Percentiles rank a stretch among this genome's conserved stretches.
These are phyloP conservation scores for Fonsecaea multimorphosa DNA, from an alignment of 2,329 filamentous ascomycete genomes.

Conservation along the genomic window DNA sequence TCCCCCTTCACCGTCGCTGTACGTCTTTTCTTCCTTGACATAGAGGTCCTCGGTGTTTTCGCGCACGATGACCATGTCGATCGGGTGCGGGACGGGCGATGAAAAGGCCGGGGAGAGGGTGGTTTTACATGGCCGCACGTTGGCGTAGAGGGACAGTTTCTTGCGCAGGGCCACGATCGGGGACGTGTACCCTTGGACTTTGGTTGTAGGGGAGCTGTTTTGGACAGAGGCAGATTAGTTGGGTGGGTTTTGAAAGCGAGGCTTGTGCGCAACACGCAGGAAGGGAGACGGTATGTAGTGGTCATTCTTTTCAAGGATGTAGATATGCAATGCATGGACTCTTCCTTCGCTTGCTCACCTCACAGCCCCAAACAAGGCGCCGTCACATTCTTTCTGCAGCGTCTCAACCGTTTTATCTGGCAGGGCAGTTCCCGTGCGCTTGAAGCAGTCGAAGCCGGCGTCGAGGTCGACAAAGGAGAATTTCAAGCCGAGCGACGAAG, in stretches of 20 bases:
- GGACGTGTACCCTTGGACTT: conserved; percentile 93
- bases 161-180: conserved; percentile 97
- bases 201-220: conserved; percentile 78
- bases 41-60: conserved; percentile 99
- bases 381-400: conserved; percentile 91
- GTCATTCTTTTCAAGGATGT: background rate
- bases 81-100: conserved; percentile 61
- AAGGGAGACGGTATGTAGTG: too few relatives aligned
- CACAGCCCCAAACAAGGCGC: conserved; percentile 94
- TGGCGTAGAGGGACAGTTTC: conserved; percentile 92
- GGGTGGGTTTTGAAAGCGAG: background rate
- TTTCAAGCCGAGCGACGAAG: conserved; percentile 85
- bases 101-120: conserved; percentile 58
- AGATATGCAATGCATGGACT: background rate
- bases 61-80: conserved; percentile 97
- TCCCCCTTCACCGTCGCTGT: conserved; percentile 68
- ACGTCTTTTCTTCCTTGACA: conserved; percentile 94
- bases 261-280: background rate
- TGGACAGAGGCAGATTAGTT: conserved; percentile 13
- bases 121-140: conserved; percentile 93
- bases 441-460: conserved; percentile 92
- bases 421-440: conserved; percentile 84
- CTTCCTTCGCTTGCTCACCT: conserved; percentile 54
- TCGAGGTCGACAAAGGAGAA: conserved; percentile 94
- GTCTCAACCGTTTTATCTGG: conserved; percentile 89